These are phyloP conservation scores for Colletotrichum filicis DNA, from an alignment of 2,329 filamentous ascomycete genomes.

Conservation along the genomic window DNA sequence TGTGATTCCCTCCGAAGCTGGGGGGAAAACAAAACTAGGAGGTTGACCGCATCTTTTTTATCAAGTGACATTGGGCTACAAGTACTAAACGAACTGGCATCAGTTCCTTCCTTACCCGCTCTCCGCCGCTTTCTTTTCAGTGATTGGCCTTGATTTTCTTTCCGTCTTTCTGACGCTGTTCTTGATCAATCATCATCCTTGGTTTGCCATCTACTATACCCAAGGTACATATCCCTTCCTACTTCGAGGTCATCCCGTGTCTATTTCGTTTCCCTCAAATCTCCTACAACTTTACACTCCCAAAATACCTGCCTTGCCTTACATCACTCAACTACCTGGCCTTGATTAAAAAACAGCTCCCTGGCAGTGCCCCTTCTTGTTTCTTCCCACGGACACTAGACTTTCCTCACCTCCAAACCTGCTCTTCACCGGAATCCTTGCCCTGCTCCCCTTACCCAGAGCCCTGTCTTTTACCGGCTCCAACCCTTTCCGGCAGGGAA, in stretches of 20 bases:
- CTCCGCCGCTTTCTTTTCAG: not conserved
- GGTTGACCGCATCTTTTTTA: not conserved
- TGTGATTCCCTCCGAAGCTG: not conserved
- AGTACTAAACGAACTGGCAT: not conserved
- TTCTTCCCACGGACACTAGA: not conserved
- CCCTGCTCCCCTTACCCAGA: not conserved
- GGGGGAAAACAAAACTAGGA: not conserved
- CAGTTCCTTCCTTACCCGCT: not conserved
- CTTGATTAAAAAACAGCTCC: not conserved
- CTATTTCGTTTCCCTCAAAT: not conserved
- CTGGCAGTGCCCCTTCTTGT: not conserved
- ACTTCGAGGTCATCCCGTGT: not conserved
- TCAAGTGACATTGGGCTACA: not conserved
- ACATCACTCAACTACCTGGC: not conserved
- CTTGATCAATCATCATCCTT: not conserved
- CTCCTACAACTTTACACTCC: not conserved
- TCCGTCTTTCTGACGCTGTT: not conserved
- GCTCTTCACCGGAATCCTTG: not conserved
- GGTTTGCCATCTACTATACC: not conserved
- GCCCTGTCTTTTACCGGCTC: not conserved
- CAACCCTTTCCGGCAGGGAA: constrained; percentile 13
- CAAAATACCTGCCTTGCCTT: not conserved
- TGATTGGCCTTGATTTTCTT: not conserved
- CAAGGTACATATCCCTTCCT: not conserved
- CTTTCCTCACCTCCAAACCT: not conserved